A percentile compares a stretch with the other conserved stretches of the same genome.
These are phyloP conservation scores for Rhizopus stolonifer DNA, from an alignment of 371 early-diverging fungal genomes.

Conservation along the genomic window DNA sequence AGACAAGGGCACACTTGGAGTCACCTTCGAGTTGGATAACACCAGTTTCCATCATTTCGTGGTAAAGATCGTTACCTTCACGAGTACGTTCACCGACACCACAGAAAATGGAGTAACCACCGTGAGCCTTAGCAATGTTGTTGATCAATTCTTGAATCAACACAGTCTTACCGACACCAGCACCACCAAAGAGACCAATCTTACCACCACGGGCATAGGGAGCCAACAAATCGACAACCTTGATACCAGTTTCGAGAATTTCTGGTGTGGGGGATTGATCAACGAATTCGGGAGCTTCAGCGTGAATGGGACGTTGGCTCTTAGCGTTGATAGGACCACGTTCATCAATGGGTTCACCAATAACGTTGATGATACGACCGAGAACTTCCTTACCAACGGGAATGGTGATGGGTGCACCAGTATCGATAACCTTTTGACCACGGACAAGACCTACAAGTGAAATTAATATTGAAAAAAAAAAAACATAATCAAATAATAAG, in stretches of 20 bases:
- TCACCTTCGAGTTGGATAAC: conserved; percentile 94
- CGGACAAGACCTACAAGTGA: conserved; percentile 79
- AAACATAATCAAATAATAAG: too few species aligned
- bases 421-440: conserved; percentile 91
- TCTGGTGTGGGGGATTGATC: conserved; percentile 94
- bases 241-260: conserved; percentile 97
- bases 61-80: conserved; percentile 98
- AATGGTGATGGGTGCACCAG: conserved; percentile 88
- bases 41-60: conserved; percentile 95
- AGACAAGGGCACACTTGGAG: conserved; percentile 95
- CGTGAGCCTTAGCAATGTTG: conserved; percentile 98
- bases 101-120: conserved; percentile 97
- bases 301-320: conserved; percentile 83
- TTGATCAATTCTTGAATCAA: conserved; percentile 97
- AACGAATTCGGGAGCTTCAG: conserved; percentile 87
- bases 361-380: conserved; percentile 96
- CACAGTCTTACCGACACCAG: conserved; percentile 98
- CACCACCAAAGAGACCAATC: conserved; percentile 98
- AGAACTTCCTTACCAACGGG: conserved; percentile 93
- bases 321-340: conserved; percentile 91
- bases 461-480: background rate
- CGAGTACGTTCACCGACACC: conserved; percentile 98
- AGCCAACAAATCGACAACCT: conserved; percentile 97
- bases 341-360: conserved; percentile 94
- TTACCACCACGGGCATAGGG: conserved; percentile 98